These are phyloP conservation scores for Ustilago tritici DNA, from an alignment of 1,284 basidiomycete species.

Conservation along the genomic window DNA sequence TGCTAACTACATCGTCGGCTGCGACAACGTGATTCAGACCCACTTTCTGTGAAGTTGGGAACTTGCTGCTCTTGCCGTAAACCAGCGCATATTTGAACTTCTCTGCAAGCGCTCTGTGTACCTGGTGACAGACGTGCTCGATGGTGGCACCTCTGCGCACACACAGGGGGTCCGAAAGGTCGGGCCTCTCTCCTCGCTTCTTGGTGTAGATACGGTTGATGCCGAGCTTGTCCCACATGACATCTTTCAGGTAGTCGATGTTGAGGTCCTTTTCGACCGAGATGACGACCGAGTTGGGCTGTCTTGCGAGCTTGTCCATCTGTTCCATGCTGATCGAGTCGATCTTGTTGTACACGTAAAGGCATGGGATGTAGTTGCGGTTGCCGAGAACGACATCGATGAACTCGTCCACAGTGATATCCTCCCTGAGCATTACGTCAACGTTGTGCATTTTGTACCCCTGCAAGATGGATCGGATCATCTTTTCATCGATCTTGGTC, in stretches of 20 bases:
- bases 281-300: constrained; percentile 90
- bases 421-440: constrained; percentile 65
- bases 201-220: constrained; percentile 83
- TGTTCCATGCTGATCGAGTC: constrained; percentile 72
- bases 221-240: constrained; percentile 77
- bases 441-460: constrained; percentile 67
- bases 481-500: constrained; percentile 94
- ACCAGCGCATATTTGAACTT: constrained; percentile 74
- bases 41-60: constrained; percentile 68
- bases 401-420: constrained; percentile 92
- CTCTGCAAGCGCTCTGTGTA: constrained; percentile 86
- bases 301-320: constrained; percentile 86
- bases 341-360: constrained; percentile 86
- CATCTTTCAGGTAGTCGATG: constrained; percentile 87
- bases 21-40: constrained; percentile 87
- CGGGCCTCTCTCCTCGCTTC: constrained; percentile 88
- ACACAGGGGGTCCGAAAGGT: constrained; percentile 91
- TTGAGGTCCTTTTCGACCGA: constrained; percentile 93
- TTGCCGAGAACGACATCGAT: constrained; percentile 92
- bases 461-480: constrained; percentile 86
- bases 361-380: constrained; percentile 91
- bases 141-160: constrained; percentile 90
- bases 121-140: constrained; percentile 76
- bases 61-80: constrained; percentile 65
- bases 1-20: constrained; percentile 90